These are phyloP conservation scores for Tuber borchii DNA, from an alignment of 495 filamentous ascomycete genomes.

Conservation along the genomic window DNA sequence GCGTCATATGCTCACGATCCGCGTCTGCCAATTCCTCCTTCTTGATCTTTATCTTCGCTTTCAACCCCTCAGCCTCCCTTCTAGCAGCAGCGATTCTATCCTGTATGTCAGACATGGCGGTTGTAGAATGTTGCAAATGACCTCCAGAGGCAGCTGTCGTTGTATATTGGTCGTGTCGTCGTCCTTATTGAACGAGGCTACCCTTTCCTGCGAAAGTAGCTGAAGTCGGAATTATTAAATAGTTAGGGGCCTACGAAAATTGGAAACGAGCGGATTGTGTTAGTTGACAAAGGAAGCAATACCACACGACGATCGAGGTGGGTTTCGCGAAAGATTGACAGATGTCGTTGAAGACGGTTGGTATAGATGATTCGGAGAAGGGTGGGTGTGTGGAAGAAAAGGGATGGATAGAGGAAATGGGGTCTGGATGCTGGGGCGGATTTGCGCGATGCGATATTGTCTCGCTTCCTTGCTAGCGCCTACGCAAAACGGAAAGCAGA, in stretches of 20 bases:
- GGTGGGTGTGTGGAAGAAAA: slow-evolving; percentile 36
- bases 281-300: slow-evolving; percentile 25
- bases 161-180: slow-evolving; percentile 18
- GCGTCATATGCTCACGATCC: slow-evolving; percentile 56
- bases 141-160: slow-evolving; percentile 11
- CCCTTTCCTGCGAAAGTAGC: slow-evolving; percentile 3
- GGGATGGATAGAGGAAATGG: slow-evolving; percentile 40
- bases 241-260: slow-evolving; percentile 24
- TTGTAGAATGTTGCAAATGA: background rate
- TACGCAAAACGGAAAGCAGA: slow-evolving; percentile 36
- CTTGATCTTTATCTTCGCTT: slow-evolving; percentile 98
- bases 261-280: slow-evolving; percentile 32
- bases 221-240: slow-evolving; percentile 24
- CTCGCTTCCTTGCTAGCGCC: slow-evolving; percentile 38
- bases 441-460: slow-evolving; percentile 34
- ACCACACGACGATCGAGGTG: slow-evolving; percentile 30
- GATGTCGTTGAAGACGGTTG: slow-evolving; percentile 40
- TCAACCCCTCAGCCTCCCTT: slow-evolving; percentile 94
- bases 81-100: slow-evolving; percentile 90
- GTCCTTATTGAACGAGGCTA: slow-evolving; percentile 28
- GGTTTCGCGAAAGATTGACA: slow-evolving; percentile 38
- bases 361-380: slow-evolving; percentile 39
- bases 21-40: slow-evolving; percentile 99
- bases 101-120: slow-evolving; percentile 55
- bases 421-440: slow-evolving; percentile 26